Evolutionary conservation across 345 rosid species (phyloP).

Genomic region (Triadica sebifera): DNA sequence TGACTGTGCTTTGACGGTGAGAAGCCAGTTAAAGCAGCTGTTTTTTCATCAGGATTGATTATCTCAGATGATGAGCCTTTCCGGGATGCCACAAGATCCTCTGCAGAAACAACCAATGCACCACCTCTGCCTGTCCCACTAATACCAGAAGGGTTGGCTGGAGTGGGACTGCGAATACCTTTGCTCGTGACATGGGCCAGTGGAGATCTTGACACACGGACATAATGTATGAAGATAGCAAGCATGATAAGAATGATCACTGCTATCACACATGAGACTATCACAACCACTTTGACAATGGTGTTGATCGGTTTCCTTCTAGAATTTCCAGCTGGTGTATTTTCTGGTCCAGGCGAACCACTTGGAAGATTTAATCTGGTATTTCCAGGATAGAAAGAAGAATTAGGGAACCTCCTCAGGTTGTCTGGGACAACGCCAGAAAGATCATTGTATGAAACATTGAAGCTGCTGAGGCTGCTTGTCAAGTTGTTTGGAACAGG

Average conservation of each 20-base stretch:
- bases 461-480: slow-evolving; percentile 53
- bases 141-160: slow-evolving; percentile 48
- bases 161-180: slow-evolving; percentile 41
- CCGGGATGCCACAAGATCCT: slow-evolving; percentile 68
- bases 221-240: slow-evolving; percentile 62
- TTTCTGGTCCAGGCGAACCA: slow-evolving; percentile 45
- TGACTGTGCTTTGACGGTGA: slow-evolving; percentile 87
- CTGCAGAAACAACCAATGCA: slow-evolving; percentile 75
- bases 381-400: slow-evolving; percentile 93
- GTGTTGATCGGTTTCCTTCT: slow-evolving; percentile 50
- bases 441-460: slow-evolving; percentile 79
- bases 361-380: slow-evolving; percentile 50
- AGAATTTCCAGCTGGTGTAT: slow-evolving; percentile 38
- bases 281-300: slow-evolving; percentile 63
- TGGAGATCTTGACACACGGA: slow-evolving; percentile 53
- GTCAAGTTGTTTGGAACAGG: slow-evolving; percentile 73
- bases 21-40: slow-evolving; percentile 57
- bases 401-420: slow-evolving; percentile 62
- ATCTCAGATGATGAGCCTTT: slow-evolving; percentile 84
- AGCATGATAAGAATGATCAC: slow-evolving; percentile 67
- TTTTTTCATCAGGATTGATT: slow-evolving; percentile 76
- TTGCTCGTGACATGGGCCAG: slow-evolving; percentile 48
- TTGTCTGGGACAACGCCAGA: slow-evolving; percentile 89
- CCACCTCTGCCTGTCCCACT: slow-evolving; percentile 52
- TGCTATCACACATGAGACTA: slow-evolving; percentile 70